Evolutionary conservation across 352 stramenopile genomes (phyloP).

Genomic region (Phytophthora idaei): DNA sequence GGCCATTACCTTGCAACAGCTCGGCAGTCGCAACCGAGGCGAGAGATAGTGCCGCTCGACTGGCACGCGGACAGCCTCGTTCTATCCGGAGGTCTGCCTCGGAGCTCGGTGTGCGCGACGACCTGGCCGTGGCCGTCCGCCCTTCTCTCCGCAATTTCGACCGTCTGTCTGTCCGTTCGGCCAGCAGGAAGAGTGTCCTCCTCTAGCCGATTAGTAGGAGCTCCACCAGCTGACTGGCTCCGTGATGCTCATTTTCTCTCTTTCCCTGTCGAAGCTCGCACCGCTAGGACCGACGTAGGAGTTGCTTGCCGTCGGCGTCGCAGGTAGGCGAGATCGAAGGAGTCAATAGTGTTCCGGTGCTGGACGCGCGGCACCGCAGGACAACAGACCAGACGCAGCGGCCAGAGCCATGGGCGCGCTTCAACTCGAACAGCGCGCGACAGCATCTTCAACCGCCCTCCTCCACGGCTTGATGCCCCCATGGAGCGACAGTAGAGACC

Average conservation of each 20-base stretch:
- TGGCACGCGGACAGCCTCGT: constrained; percentile 9
- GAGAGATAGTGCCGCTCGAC: constrained; percentile 33
- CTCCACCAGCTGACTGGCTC: constrained; percentile 44
- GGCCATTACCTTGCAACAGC: constrained; percentile 4
- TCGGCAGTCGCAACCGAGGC: constrained; percentile 16
- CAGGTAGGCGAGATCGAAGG: constrained; percentile 1
- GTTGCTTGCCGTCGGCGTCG: constrained; percentile 3
- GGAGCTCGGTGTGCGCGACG: constrained; percentile 21
- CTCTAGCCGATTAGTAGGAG: constrained; percentile 35
- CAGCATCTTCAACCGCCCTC: constrained; percentile 10
- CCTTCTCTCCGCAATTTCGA: constrained; percentile 33
- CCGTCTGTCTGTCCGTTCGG: constrained; percentile 25
- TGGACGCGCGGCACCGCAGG: constrained; percentile 14
- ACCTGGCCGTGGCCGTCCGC: constrained; percentile 10
- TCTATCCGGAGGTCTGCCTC: constrained; percentile 25
- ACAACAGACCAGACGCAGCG: constrained; percentile 28
- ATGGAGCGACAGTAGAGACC: not conserved
- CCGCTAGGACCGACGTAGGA: constrained; percentile 1
- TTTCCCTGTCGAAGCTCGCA: constrained; percentile 35
- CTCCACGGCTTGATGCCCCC: not conserved
- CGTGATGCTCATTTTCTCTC: constrained; percentile 46
- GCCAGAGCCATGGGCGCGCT: constrained; percentile 28
- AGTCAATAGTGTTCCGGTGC: constrained; percentile 19
- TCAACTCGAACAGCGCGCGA: constrained; percentile 24
- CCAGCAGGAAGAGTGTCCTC: constrained; percentile 35